phyloP scores from a whole-genome alignment of 1,139 yeast genomes.

The Hyphopichia buzzinii region DNA sequence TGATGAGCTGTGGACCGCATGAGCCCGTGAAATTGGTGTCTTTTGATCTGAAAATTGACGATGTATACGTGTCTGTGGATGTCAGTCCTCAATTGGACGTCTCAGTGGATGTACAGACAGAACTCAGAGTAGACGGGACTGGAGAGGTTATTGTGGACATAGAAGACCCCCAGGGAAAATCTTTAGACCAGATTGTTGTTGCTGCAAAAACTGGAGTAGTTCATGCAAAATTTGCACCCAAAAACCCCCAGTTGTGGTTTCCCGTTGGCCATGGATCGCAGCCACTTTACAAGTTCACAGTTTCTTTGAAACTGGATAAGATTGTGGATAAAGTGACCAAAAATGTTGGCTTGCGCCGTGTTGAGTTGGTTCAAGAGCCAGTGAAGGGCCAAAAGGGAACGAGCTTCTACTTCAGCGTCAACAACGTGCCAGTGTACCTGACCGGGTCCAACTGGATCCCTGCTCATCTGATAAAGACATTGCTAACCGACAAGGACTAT shows the following conservation, averaged over 20 bases:
- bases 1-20: slow-evolving; percentile 50
- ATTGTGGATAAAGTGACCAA: slow-evolving; percentile 8
- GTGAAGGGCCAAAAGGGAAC: slow-evolving; percentile 29
- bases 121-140: not conserved
- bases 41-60: slow-evolving; percentile 16
- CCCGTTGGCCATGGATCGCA: slow-evolving; percentile 40
- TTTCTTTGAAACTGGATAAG: slow-evolving; percentile 10
- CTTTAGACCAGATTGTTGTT: not conserved
- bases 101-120: slow-evolving; percentile 1
- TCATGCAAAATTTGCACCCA: slow-evolving; percentile 7
- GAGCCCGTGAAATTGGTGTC: slow-evolving; percentile 34
- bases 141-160: not conserved
- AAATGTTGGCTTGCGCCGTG: slow-evolving; percentile 36
- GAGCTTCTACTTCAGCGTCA: slow-evolving; percentile 40
- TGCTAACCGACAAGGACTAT: slow-evolving; percentile 30
- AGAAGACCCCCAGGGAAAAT: not conserved
- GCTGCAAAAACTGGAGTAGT: not conserved
- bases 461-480: slow-evolving; percentile 37
- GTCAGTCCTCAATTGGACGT: slow-evolving; percentile 9
- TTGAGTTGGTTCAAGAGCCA: slow-evolving; percentile 37
- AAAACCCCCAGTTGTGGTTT: slow-evolving; percentile 37
- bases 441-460: slow-evolving; percentile 52
- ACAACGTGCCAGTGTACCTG: slow-evolving; percentile 34
- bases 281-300: slow-evolving; percentile 25
- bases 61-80: slow-evolving; percentile 19